Evolutionary conservation across 495 filamentous ascomycete genomes (phyloP).

Genomic region (Aspergillus carlsbadensis): DNA sequence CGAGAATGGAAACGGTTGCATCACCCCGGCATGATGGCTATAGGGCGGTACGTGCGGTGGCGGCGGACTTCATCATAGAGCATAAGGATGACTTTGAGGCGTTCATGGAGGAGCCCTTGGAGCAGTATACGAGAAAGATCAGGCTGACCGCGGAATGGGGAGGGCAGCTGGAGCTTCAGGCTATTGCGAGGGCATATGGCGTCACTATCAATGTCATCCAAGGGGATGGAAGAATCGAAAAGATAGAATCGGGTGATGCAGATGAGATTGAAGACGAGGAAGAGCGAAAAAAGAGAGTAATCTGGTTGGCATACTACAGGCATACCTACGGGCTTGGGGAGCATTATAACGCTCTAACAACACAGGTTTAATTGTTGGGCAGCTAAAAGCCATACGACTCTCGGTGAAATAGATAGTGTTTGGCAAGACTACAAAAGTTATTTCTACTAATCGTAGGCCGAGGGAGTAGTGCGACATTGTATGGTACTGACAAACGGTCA

Average conservation of each 20-base stretch:
- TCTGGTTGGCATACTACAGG: slow-evolving; percentile 95
- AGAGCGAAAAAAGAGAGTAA: slow-evolving; percentile 37
- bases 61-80: slow-evolving; percentile 56
- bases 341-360: slow-evolving; percentile 87
- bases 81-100: slow-evolving; percentile 61
- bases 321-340: slow-evolving; percentile 91
- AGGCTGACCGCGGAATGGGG: slow-evolving; percentile 94
- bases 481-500: too few species aligned
- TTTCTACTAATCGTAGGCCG: too few species aligned
- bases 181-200: slow-evolving; percentile 78
- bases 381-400: neutral
- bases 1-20: slow-evolving; percentile 44
- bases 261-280: slow-evolving; percentile 49
- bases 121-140: slow-evolving; percentile 72
- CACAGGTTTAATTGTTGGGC: slow-evolving; percentile 17
- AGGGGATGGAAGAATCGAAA: slow-evolving; percentile 73
- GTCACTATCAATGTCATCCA: slow-evolving; percentile 86
- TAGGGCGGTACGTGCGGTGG: slow-evolving; percentile 46
- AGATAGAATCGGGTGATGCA: slow-evolving; percentile 55
- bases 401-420: slow-evolving; percentile 4
- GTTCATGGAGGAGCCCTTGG: slow-evolving; percentile 82
- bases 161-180: slow-evolving; percentile 84
- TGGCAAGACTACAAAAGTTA: neutral
- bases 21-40: slow-evolving; percentile 45
- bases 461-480: too few species aligned